Evolutionary conservation across 768 basidiomycete genomes (phyloP).

Genomic region (Boletus reticuloceps): DNA sequence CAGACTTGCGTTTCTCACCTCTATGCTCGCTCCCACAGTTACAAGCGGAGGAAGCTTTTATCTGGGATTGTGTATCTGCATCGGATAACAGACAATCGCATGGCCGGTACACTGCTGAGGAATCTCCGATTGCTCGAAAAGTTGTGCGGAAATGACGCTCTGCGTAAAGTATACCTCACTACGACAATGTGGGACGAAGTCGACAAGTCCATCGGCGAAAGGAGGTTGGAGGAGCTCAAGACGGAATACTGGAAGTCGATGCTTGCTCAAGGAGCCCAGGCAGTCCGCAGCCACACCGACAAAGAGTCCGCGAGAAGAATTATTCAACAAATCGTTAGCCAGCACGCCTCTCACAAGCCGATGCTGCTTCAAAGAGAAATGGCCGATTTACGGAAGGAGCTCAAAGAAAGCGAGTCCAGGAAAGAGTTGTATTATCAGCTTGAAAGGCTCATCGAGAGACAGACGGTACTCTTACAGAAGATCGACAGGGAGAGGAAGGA

Average conservation of each 20-base stretch:
- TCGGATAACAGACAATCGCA: too few relatives aligned
- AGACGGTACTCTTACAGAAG: background rate
- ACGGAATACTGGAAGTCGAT: conserved; percentile 5
- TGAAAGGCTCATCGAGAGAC: conserved; percentile 9
- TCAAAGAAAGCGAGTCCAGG: conserved; percentile 7
- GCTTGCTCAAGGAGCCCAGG: conserved; percentile 8
- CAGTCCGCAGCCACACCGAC: conserved; percentile 3
- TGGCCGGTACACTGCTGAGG: background rate
- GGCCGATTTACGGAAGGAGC: background rate
- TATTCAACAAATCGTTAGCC: conserved; percentile 1
- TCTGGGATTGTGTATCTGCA: too few relatives aligned
- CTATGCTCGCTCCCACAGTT: background rate
- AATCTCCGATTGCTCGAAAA: conserved; percentile 33
- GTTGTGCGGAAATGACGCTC: conserved; percentile 28
- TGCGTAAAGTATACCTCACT: conserved; percentile 32
- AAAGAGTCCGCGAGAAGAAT: conserved; percentile 7
- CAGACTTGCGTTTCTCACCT: background rate
- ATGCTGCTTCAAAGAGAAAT: conserved; percentile 11
- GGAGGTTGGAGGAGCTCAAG: conserved; percentile 11
- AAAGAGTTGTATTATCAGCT: conserved; percentile 5
- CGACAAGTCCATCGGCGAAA: background rate
- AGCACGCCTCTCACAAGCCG: background rate
- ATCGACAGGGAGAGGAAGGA: conserved; percentile 4
- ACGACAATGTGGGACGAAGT: too few relatives aligned
- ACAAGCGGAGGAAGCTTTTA: background rate